These are phyloP conservation scores for Thraustochytrium sp. DNA, from an alignment of 352 stramenopile genomes.

Conservation along the genomic window DNA sequence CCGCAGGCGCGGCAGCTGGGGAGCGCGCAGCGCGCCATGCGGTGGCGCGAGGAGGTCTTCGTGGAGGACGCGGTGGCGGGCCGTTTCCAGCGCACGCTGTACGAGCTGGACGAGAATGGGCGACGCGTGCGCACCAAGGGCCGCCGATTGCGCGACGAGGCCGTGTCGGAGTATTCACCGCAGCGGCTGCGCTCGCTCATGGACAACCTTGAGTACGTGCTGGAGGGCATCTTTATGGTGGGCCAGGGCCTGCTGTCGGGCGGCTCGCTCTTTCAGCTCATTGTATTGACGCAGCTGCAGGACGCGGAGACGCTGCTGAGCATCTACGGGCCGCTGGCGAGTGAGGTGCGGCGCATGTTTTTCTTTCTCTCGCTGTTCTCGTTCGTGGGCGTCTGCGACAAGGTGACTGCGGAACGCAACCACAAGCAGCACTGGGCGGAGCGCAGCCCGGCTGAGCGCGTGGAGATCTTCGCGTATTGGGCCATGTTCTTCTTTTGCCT, in stretches of 20 bases:
- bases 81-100: not conserved
- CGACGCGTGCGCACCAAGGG: not conserved
- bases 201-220: conserved; percentile 27
- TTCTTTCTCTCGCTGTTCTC: conserved; percentile 31
- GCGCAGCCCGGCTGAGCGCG: not conserved
- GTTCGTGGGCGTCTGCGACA: conserved; percentile 37
- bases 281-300: conserved; percentile 3
- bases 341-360: conserved; percentile 36
- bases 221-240: conserved; percentile 36
- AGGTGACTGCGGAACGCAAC: not conserved
- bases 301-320: conserved; percentile 8
- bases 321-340: conserved; percentile 6
- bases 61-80: not conserved
- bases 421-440: not conserved
- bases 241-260: conserved; percentile 17
- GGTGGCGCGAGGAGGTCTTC: conserved; percentile 21
- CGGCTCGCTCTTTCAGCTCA: conserved; percentile 25
- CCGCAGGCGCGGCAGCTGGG: not conserved
- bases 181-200: conserved; percentile 18
- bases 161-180: conserved; percentile 23
- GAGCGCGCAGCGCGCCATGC: not conserved
- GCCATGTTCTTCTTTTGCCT: conserved; percentile 26
- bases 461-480: conserved; percentile 13
- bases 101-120: conserved; percentile 19
- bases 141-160: not conserved